phyloP scores from a whole-genome alignment of 2,329 filamentous ascomycete species.

The Ophiocordyceps sinensis region DNA sequence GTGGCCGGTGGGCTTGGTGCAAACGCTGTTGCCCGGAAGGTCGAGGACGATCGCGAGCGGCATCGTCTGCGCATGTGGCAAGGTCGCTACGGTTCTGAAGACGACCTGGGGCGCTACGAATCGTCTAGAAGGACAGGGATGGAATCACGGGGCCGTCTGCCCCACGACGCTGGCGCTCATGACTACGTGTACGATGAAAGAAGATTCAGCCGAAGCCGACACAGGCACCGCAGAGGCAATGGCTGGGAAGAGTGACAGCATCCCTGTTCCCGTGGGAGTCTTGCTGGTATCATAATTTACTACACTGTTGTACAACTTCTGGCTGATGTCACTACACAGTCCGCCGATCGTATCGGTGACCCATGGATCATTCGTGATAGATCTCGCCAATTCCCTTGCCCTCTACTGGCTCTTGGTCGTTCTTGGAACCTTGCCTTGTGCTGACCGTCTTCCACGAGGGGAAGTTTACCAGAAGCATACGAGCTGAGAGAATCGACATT shows the following conservation, averaged over 20 bases:
- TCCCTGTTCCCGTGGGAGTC: background rate
- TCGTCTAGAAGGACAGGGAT: constrained; percentile 3
- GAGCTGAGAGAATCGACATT: no score
- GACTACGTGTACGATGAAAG: constrained; percentile 14
- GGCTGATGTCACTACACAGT: no score
- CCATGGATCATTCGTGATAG: no score
- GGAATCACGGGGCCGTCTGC: constrained; percentile 7
- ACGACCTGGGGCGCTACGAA: background rate
- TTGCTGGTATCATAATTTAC: no score
- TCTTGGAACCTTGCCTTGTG: no score
- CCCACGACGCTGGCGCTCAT: constrained; percentile 11
- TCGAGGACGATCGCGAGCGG: constrained; percentile 22
- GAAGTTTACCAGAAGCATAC: no score
- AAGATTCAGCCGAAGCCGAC: constrained; percentile 8
- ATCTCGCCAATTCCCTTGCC: no score
- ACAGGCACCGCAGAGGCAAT: constrained; percentile 11
- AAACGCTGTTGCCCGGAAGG: constrained; percentile 31
- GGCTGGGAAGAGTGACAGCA: constrained; percentile 5
- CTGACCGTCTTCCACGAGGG: no score
- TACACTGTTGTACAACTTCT: no score
- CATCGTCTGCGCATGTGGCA: constrained; percentile 21
- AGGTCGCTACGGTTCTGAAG: constrained; percentile 8
- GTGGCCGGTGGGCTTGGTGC: constrained; percentile 40
- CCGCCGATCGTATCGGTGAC: no score
- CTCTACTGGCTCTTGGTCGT: no score